phyloP scores from a whole-genome alignment of 805 yeast species.

The Yamadazyma insecticola region DNA sequence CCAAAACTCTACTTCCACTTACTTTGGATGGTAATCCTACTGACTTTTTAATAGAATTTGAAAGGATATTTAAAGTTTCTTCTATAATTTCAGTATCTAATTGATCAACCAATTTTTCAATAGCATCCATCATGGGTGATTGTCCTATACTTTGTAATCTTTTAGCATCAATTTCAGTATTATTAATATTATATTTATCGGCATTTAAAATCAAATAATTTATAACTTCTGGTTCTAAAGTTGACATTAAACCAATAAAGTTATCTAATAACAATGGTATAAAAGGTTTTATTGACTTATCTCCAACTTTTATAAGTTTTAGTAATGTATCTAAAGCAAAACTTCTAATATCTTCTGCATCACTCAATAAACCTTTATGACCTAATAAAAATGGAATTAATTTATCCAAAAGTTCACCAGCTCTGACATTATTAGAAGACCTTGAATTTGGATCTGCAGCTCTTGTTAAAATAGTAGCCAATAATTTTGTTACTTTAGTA shows the following conservation, averaged over 20 bases:
- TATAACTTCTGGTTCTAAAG: constrained; percentile 85
- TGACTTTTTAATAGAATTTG: constrained; percentile 56
- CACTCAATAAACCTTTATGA: constrained; percentile 71
- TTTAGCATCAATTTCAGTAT: constrained; percentile 70
- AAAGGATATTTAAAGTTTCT: constrained; percentile 46
- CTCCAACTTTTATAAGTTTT: constrained; percentile 62
- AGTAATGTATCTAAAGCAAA: constrained; percentile 76
- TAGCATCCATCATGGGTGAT: constrained; percentile 87
- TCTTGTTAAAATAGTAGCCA: constrained; percentile 60
- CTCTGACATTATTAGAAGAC: constrained; percentile 31
- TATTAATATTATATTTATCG: constrained; percentile 72
- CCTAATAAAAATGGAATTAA: constrained; percentile 81
- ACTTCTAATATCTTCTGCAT: constrained; percentile 76
- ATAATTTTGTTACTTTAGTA: constrained; percentile 55
- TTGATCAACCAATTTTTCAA: constrained; percentile 63
- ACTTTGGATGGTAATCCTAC: constrained; percentile 92
- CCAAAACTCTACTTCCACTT: constrained; percentile 72
- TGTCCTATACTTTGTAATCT: constrained; percentile 67
- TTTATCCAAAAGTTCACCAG: constrained; percentile 46
- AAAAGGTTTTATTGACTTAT: constrained; percentile 57
- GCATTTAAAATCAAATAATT: constrained; percentile 87
- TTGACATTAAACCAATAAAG: constrained; percentile 68
- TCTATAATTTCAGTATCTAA: constrained; percentile 47
- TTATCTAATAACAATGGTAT: constrained; percentile 67
- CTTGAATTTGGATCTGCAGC: constrained; percentile 47